phyloP scores from a whole-genome alignment of 2,329 filamentous ascomycete genomes.

The Amauroascus verrucosus region DNA sequence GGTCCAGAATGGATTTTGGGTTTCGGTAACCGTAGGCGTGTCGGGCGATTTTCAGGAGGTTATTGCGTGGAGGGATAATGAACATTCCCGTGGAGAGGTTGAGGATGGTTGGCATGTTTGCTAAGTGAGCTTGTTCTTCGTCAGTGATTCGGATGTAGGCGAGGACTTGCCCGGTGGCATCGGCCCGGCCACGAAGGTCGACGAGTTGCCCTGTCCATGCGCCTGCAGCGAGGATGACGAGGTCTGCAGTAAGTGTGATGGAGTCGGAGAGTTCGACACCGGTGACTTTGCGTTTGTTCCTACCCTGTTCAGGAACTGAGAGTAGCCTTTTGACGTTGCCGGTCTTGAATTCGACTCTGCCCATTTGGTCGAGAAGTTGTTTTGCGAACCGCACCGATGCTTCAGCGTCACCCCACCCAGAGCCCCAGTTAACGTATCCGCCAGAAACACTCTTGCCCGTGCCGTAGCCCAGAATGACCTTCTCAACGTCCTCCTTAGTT shows the following conservation, averaged over 20 bases:
- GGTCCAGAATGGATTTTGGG: constrained; percentile 27
- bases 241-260: constrained; percentile 49
- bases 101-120: constrained; percentile 54
- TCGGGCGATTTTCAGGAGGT: constrained; percentile 58
- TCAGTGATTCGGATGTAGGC: constrained; percentile 65
- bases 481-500: constrained; percentile 26
- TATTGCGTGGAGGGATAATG: constrained; percentile 44
- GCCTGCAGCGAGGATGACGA: constrained; percentile 72
- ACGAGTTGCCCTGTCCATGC: constrained; percentile 75
- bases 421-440: constrained; percentile 40
- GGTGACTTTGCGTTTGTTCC: constrained; percentile 20
- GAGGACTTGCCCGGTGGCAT: constrained; percentile 72
- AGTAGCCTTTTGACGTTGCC: constrained; percentile 31
- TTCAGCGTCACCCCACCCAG: constrained; percentile 39
- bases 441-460: constrained; percentile 28
- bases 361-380: constrained; percentile 28
- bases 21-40: constrained; percentile 59
- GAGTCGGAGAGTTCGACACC: constrained; percentile 46
- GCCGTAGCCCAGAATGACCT: constrained; percentile 29
- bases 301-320: constrained; percentile 15
- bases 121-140: constrained; percentile 57
- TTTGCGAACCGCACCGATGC: constrained; percentile 33
- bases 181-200: constrained; percentile 63
- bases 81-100: constrained; percentile 44
- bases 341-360: constrained; percentile 28